phyloP scores from a whole-genome alignment of 2,329 filamentous ascomycete species.

The Cordyceps cateniannulata region DNA sequence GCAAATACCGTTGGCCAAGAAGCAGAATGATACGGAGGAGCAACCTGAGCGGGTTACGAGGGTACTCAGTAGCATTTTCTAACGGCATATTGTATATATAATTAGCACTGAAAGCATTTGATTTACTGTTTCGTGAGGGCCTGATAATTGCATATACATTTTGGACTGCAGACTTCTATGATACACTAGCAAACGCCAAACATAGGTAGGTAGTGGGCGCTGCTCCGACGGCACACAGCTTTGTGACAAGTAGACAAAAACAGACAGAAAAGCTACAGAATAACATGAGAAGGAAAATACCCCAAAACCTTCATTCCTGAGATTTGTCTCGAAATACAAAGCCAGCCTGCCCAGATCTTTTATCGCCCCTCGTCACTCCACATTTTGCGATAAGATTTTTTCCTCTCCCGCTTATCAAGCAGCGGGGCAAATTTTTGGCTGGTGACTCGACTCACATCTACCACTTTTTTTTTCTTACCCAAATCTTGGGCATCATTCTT shows the following conservation, averaged over 20 bases:
- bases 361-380: conserved; percentile 6
- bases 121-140: neutral
- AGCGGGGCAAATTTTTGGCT: conserved; percentile 27
- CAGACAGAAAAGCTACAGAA: too few species aligned
- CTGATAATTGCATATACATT: conserved; percentile 8
- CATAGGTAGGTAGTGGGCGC: neutral
- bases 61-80: conserved; percentile 61
- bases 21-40: conserved; percentile 35
- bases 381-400: conserved; percentile 22
- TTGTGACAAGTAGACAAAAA: too few species aligned
- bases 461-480: conserved; percentile 12
- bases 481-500: neutral
- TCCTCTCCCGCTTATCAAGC: conserved; percentile 29
- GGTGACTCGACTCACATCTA: conserved; percentile 15
- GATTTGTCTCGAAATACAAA: neutral
- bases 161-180: neutral
- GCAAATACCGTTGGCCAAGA: conserved; percentile 55
- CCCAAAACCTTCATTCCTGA: neutral
- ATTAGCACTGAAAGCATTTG: conserved; percentile 9
- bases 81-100: conserved; percentile 11
- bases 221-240: neutral
- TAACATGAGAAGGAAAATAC: neutral
- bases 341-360: neutral
- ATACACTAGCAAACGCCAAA: neutral
- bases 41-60: conserved; percentile 52